A percentile compares a stretch with the other conserved stretches of the same genome.
Conservation (phyloP, 306 rosid species). For the Castanospermum australe region DNA sequence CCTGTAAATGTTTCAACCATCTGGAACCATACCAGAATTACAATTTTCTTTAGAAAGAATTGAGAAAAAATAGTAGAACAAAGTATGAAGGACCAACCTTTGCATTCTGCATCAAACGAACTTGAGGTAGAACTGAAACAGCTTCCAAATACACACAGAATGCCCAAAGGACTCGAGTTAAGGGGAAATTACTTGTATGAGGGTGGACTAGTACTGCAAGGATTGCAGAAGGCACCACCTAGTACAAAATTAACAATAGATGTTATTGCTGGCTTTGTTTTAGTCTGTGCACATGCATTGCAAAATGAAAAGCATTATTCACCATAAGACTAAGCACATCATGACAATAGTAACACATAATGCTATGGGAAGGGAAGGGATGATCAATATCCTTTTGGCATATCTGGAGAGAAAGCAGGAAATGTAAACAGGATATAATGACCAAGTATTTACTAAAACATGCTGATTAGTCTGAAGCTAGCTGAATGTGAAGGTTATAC, state of each 20-base stretch:
- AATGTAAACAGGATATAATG: neutral
- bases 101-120: slow-evolving; percentile 74
- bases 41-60: neutral
- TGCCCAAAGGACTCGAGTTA: slow-evolving; percentile 50
- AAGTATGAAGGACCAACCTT: slow-evolving; percentile 44
- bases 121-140: slow-evolving; percentile 76
- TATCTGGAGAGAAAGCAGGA: neutral
- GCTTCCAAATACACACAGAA: slow-evolving; percentile 64
- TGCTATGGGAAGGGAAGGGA: neutral
- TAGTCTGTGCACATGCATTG: neutral
- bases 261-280: neutral
- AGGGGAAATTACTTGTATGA: neutral
- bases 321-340: neutral
- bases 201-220: slow-evolving; percentile 59
- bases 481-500: neutral
- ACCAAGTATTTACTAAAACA: neutral
- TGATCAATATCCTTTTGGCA: neutral
- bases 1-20: slow-evolving; percentile 85
- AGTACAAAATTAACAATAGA: neutral
- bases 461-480: neutral
- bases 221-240: slow-evolving; percentile 59
- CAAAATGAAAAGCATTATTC: neutral
- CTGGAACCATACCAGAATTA: slow-evolving; percentile 38
- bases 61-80: neutral
- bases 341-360: neutral